Conservation (phyloP, 2,329 filamentous ascomycete species). For the Hypocrella siamensis region DNA sequence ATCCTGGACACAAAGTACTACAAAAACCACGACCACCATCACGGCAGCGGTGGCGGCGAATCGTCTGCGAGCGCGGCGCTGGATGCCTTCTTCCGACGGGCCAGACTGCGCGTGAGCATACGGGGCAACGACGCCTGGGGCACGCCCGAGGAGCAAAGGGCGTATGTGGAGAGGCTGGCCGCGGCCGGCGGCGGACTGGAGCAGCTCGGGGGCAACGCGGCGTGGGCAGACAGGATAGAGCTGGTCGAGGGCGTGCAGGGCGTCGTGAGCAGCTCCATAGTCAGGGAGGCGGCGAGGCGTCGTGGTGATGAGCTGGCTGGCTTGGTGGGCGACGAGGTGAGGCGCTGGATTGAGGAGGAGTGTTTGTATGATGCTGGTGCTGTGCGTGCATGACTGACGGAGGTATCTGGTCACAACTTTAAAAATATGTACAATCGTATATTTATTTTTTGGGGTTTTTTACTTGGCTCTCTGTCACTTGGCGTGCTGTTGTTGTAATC, state of each 20-base stretch:
- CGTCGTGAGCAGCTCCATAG: constrained; percentile 42
- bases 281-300: constrained; percentile 37
- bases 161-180: constrained; percentile 36
- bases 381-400: no score
- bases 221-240: constrained; percentile 46
- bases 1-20: constrained; percentile 65
- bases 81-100: constrained; percentile 44
- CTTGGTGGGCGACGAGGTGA: constrained; percentile 42
- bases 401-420: no score
- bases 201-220: constrained; percentile 33
- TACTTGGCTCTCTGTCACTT: no score
- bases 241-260: constrained; percentile 34
- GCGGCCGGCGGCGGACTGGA: constrained; percentile 25
- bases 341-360: constrained; percentile 39
- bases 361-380: no score
- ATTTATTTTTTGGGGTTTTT: no score
- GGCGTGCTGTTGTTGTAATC: no score
- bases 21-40: no score
- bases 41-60: constrained; percentile 6
- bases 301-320: constrained; percentile 26
- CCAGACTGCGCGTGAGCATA: constrained; percentile 48
- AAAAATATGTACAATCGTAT: no score
- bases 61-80: constrained; percentile 26
- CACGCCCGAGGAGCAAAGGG: constrained; percentile 19
- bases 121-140: constrained; percentile 48